Conservation (phyloP, 2,329 filamentous ascomycete species). For the Cladophialophora exuberans region DNA sequence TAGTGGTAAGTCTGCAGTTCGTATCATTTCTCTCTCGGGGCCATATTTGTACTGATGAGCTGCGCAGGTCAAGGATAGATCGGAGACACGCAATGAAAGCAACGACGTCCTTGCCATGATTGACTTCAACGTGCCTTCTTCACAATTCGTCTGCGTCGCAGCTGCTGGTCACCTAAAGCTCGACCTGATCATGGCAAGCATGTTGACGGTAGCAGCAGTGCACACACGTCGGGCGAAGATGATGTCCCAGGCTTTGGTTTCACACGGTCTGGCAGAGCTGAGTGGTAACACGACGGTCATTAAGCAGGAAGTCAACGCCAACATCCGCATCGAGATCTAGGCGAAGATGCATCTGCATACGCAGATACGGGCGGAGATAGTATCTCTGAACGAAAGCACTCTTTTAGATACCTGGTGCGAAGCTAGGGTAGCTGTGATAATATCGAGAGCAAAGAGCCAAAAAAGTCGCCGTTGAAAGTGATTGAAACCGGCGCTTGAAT, state of each 20-base stretch:
- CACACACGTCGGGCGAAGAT: conserved; percentile 1
- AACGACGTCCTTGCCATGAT: conserved; percentile 4
- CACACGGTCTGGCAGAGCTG: not conserved
- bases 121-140: not conserved
- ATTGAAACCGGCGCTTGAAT: no score
- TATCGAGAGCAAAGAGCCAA: no score
- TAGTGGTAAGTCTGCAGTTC: not conserved
- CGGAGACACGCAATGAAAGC: not conserved
- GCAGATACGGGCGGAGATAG: not conserved
- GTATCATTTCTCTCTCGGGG: no score
- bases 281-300: not conserved
- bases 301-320: not conserved
- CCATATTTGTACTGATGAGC: not conserved
- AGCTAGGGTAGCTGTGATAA: no score
- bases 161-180: not conserved
- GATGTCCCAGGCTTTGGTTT: conserved; percentile 7
- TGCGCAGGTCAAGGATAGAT: not conserved
- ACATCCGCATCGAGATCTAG: not conserved
- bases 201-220: not conserved
- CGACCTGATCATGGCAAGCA: conserved; percentile 3
- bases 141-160: not conserved
- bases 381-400: not conserved
- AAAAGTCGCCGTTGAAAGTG: no score
- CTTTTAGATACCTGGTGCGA: no score
- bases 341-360: not conserved